Percentiles rank a stretch among this genome's conserved stretches.
Evolutionary conservation across 805 yeast species (phyloP).

Genomic region (Maudiozyma serrabonitensis): DNA sequence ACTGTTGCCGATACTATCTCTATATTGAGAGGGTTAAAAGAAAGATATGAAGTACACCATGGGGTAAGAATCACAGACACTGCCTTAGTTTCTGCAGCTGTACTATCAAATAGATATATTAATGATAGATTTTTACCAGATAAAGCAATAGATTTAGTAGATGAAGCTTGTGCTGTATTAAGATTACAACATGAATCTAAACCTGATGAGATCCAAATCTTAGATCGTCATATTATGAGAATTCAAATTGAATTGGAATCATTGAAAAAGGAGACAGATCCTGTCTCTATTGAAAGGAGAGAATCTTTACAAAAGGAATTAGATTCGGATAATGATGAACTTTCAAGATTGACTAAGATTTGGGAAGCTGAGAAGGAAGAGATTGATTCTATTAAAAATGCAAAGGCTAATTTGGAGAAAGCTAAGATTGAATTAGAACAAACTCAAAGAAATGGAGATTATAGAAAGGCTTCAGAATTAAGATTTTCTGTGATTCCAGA

Average conservation of each 20-base stretch:
- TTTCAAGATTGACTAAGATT: conserved; percentile 59
- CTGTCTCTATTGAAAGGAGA: conserved; percentile 68
- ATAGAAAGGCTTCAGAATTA: conserved; percentile 79
- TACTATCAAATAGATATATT: conserved; percentile 79
- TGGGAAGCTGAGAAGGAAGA: conserved; percentile 81
- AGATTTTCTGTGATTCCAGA: conserved; percentile 83
- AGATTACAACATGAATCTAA: conserved; percentile 93
- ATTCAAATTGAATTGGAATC: conserved; percentile 93
- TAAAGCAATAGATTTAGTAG: conserved; percentile 92
- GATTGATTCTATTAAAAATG: conserved; percentile 66
- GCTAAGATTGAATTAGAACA: conserved; percentile 77
- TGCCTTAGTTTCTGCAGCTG: conserved; percentile 90
- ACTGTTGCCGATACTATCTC: conserved; percentile 84
- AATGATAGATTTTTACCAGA: conserved; percentile 90
- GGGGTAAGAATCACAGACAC: conserved; percentile 92
- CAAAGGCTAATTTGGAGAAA: conserved; percentile 75
- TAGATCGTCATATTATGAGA: conserved; percentile 86
- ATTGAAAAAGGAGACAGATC: conserved; percentile 84
- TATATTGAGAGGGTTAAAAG: conserved; percentile 86
- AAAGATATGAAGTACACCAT: conserved; percentile 91
- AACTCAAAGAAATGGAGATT: conserved; percentile 76
- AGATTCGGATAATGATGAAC: conserved; percentile 51
- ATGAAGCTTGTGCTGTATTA: conserved; percentile 93
- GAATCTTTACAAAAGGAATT: conserved; percentile 64
- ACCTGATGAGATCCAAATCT: conserved; percentile 85